Base-by-base conservation (phyloP, 2,329 filamentous ascomycete genomes). In the Fusarium citri region DNA sequence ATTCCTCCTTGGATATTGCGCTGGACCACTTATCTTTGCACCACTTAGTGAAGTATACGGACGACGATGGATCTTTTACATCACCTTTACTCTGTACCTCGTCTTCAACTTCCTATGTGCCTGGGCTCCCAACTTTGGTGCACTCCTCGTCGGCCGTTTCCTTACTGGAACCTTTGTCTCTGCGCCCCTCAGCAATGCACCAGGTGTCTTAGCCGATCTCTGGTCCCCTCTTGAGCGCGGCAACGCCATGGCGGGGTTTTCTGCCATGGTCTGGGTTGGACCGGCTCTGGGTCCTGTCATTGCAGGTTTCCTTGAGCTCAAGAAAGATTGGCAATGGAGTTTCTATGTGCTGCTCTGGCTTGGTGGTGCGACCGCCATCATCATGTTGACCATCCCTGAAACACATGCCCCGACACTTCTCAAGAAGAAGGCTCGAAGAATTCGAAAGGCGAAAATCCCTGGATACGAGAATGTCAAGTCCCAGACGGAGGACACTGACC, bases 331-430 rank as follows among this genome's bases (percentile, higher is more conserved):
- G 92, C 82, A 91, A 69, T 66, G 63, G 63, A 66, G 61, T 30
- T 66, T 66, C 37, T 66, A 34, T 45, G 63, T 66, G 4, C 43
- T 66, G 28, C 43, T 66, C 11, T 95, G 92, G 91, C 83, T 94
- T 1, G 94, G 94, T 80, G 94, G 91, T 89, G 86, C 95, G 68
- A 92, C 94, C 74, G 82, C 94, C 12, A 94, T 96, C 71, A 77
- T 94, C 16, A 89, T 89, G 25, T 92, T 95, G 79, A 94, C 92
- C 8, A 90, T 96, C 0, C 92, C 92, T 0, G 93, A 97, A 78
- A 97, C 94, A 0, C 96, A 95, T 76, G 89, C 92, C 0, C 92
- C 93, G 0, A 90, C 88, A 1, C 88, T 97, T 49, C 86, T 97
- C 6, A 23, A 55, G 5, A 61, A 66, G 26, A 31, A 69, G 37